Base-by-base conservation (phyloP, 805 yeast species). In the Kodamaea fukazawae region DNA sequence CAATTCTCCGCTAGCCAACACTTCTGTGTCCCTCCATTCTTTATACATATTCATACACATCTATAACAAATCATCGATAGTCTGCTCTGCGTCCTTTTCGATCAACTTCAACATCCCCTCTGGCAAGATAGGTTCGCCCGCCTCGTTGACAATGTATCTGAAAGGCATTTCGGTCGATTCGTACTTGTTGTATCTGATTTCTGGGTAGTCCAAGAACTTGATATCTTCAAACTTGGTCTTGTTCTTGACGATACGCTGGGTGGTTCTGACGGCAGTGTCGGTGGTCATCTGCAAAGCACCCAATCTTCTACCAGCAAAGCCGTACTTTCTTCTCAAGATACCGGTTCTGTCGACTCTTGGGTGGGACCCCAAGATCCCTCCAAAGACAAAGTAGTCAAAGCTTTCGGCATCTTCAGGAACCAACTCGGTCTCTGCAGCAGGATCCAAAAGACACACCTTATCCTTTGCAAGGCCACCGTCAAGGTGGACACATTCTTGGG, bases 81-180 rank as follows among this genome's bases (percentile, higher is more conserved):
- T 77, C 63, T 88, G 89, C 48, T 86, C 90, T 2, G 95, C 81
- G 54, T 91, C 99, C 48, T 77, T 77, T 56, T 83, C 81, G 54
- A 91, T 91, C 58, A 91, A 73, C 23, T 82, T 82, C 41, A 87
- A 66, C 98, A 91, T 91, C 0, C 98, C 98, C 41, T 76, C 75
- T 1, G 99, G 99, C 55, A 91, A 70, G 8, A 93, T 85, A 1
- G 99, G 98, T 45, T 76, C 73, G 3, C 78, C 79, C 1, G 73
- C 50, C 0, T 54, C 59, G 50, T 85, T 86, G 43, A 81, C 63
- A 12, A 91, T 83, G 54, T 91, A 91, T 57, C 99, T 75, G 67
- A 91, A 91, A 2, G 99, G 99, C 99, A 91, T 91, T 58, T 91
- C 97, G 0, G 96, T 89, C 3, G 95, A 86, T 62, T 93, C 99